Conservation (phyloP, 345 rosid genomes). For the Ricinus communis region DNA sequence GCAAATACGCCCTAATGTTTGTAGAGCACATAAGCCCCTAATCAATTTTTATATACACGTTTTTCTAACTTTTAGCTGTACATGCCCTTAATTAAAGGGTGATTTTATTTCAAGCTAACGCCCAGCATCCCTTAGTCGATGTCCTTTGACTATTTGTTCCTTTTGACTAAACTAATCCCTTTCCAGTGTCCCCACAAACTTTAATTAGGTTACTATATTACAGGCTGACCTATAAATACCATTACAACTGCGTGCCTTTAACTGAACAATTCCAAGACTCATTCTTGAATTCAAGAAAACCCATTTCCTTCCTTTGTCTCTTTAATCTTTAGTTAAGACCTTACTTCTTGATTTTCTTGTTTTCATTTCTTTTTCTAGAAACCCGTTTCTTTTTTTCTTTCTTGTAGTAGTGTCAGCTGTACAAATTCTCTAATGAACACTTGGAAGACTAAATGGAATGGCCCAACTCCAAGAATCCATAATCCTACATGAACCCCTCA, state of each 20-base stretch:
- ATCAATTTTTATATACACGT: no score
- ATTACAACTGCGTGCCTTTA: conserved; percentile 17
- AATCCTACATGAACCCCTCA: conserved; percentile 5
- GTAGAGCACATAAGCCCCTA: no score
- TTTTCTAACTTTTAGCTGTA: no score
- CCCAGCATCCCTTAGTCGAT: no score
- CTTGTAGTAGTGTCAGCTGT: not conserved
- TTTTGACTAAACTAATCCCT: conserved; percentile 23
- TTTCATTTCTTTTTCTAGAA: not conserved
- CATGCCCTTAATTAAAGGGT: no score
- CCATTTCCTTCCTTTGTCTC: no score
- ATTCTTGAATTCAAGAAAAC: no score
- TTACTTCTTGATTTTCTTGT: not conserved
- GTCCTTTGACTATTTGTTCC: no score
- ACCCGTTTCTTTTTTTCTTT: not conserved
- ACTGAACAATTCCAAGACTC: not conserved
- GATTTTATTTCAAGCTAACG: no score
- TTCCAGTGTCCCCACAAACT: not conserved
- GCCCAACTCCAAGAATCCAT: conserved; percentile 18
- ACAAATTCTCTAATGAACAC: conserved; percentile 38
- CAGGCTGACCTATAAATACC: conserved; percentile 30
- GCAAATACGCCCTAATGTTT: no score
- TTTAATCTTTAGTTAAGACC: no score
- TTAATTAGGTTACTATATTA: not conserved
- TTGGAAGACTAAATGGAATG: conserved; percentile 44